Evolutionary conservation across 371 early-diverging fungal species (phyloP).

Genomic region (Apophysomyces trapeziformis): DNA sequence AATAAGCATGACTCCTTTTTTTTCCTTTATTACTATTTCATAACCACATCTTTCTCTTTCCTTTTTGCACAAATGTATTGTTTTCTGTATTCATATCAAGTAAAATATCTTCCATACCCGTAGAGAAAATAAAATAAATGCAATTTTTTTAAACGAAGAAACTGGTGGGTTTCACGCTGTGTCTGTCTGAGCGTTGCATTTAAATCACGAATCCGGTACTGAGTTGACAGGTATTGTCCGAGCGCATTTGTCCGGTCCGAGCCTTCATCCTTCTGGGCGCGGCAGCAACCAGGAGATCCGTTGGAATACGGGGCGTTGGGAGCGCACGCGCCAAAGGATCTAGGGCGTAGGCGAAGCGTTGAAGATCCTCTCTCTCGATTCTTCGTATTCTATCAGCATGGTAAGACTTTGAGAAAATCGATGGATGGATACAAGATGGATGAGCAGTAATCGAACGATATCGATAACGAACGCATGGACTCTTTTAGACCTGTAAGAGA

Average conservation of each 20-base stretch:
- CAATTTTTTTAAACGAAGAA: too few relatives aligned
- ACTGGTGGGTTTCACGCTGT: too few relatives aligned
- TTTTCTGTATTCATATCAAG: background rate
- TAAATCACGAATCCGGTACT: too few relatives aligned
- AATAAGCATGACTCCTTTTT: background rate
- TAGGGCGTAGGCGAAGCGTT: background rate
- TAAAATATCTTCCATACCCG: background rate
- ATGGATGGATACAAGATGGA: slow-evolving; percentile 2
- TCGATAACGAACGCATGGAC: background rate
- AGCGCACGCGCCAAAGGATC: background rate
- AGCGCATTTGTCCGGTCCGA: too few relatives aligned
- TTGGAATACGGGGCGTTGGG: background rate
- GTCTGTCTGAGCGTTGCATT: too few relatives aligned
- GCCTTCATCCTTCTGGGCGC: too few relatives aligned
- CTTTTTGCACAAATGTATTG: background rate
- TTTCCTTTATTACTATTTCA: background rate
- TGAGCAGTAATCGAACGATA: background rate
- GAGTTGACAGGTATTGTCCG: too few relatives aligned
- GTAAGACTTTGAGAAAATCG: background rate
- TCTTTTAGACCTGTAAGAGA: slow-evolving; percentile 5
- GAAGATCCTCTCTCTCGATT: slow-evolving; percentile 8
- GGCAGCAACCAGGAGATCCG: background rate
- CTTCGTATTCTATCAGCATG: slow-evolving; percentile 1
- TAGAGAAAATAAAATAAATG: background rate
- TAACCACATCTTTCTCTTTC: background rate